Evolutionary conservation across 495 filamentous ascomycete genomes (phyloP), one percentile per base, ranked within the genome.

Genomic region (Talaromyces stipitatus): DNA sequence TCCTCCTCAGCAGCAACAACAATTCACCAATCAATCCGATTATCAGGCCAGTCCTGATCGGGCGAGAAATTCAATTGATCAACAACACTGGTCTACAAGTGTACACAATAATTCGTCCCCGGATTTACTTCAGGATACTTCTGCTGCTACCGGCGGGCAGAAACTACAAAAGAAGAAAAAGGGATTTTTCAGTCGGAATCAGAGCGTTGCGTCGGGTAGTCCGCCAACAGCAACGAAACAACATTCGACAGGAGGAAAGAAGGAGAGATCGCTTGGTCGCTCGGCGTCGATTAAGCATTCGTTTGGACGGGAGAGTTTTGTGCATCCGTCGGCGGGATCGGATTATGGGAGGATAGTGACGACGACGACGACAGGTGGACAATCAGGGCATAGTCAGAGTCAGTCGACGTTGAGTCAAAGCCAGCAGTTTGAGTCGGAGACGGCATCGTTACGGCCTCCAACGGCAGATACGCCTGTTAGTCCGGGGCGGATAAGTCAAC

Each of bases 41-140:
- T 29, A 56, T 28, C 63, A 64, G 36, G 64, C 57, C 65, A 62
- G 48, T 58, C 62, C 33, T 60, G 62, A 48, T 14, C 62, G 33
- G 55, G 62, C 4, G 11, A 48, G 75, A 74, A 50, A 64, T 66
- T 57, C 68, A 71, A 30, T 61, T 71, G 36, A 65, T 18, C 36
- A 41, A 70, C 67, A 68, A 57, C 51, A 18, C 20, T 55, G 60
- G 74, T 28, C 67, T 67, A 48, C 71, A 76, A 47, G 63, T 61
- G 48, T 62, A 68, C 28, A 63, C 60, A 58, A 66, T 6, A 51
- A 12, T 4, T 28, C 48, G 12, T 28, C 48, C 20, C 43, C 18
- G 43, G 43, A 47, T 3, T 9, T 47, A 0, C 47, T 69, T 66
- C 55, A 55, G 54, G 16, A 33, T 59, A 62, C n/a, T n/a, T n/a